Percentiles rank a stretch among this genome's conserved stretches.
phyloP scores from a whole-genome alignment of 2,329 filamentous ascomycete genomes.

The Myriosclerotinia scirpicola region DNA sequence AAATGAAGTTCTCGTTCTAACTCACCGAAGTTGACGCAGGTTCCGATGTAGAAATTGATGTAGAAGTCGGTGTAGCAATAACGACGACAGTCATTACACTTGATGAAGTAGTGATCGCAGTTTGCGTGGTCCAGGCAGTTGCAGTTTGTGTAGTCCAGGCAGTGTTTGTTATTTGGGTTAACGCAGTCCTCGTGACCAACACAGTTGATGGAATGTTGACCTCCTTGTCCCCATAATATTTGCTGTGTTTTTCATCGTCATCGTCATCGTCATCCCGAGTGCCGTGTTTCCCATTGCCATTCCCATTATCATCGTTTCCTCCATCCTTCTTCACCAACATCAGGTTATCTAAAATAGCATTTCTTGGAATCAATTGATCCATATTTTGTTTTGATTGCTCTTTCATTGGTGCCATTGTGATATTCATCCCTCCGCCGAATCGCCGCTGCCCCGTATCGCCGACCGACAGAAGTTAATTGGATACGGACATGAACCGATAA shows the following conservation, averaged over 20 bases:
- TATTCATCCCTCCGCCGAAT: slow-evolving; percentile 37
- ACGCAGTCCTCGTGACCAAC: slow-evolving; percentile 12
- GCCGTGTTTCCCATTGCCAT: not conserved
- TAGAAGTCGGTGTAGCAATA: slow-evolving; percentile 5
- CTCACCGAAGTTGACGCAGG: slow-evolving; percentile 6
- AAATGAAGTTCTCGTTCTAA: not conserved
- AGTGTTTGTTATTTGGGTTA: slow-evolving; percentile 18
- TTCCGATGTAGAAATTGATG: not conserved
- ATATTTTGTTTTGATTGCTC: slow-evolving; percentile 27
- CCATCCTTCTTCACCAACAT: slow-evolving; percentile 21
- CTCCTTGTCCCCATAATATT: slow-evolving; percentile 5
- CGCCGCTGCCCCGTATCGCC: slow-evolving; percentile 28
- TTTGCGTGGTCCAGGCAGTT: slow-evolving; percentile 16
- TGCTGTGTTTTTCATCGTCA: not conserved
- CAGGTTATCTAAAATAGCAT: slow-evolving; percentile 17
- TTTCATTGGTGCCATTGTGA: slow-evolving; percentile 39
- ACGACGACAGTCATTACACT: slow-evolving; percentile 8
- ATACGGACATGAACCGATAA: slow-evolving; percentile 32
- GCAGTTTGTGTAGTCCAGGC: slow-evolving; percentile 19
- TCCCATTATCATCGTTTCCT: slow-evolving; percentile 7
- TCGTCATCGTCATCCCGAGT: not conserved
- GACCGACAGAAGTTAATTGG: slow-evolving; percentile 32
- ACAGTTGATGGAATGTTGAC: not conserved
- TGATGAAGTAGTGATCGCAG: slow-evolving; percentile 8
- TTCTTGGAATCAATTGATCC: slow-evolving; percentile 25